Percentiles rank a stretch among this genome's conserved stretches.
Evolutionary conservation across 805 yeast genomes (phyloP).

Genomic region (Metschnikowia noctiluminum): DNA sequence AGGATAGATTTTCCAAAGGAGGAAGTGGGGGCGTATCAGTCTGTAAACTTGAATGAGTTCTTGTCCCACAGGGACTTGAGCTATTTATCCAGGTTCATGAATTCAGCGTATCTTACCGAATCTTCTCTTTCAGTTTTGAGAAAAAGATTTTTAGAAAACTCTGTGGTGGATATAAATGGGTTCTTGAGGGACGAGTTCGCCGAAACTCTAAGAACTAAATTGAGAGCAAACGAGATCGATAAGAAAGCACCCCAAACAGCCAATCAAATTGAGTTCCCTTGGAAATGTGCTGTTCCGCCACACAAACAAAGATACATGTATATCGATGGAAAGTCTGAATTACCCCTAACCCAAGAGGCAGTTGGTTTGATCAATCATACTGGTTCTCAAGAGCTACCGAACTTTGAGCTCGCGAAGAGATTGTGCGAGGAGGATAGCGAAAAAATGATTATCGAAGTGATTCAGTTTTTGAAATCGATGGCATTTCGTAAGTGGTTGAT

Average conservation of each 20-base stretch:
- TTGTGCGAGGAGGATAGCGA: conserved; percentile 26
- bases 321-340: conserved; percentile 58
- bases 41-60: conserved; percentile 3
- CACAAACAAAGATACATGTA: conserved; percentile 88
- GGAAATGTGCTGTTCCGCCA: conserved; percentile 92
- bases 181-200: conserved; percentile 61
- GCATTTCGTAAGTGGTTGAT: conserved; percentile 70
- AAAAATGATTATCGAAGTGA: conserved; percentile 48
- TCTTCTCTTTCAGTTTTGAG: conserved; percentile 40
- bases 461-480: conserved; percentile 54
- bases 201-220: conserved; percentile 37
- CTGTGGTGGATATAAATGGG: conserved; percentile 62
- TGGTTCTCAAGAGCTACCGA: conserved; percentile 53
- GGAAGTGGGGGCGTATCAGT: conserved; percentile 34
- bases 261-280: conserved; percentile 60
- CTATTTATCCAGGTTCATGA: conserved; percentile 54
- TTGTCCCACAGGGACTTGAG: conserved; percentile 38
- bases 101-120: conserved; percentile 43
- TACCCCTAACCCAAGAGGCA: conserved; percentile 29
- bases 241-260: conserved; percentile 55
- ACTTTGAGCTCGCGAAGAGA: conserved; percentile 42
- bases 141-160: conserved; percentile 58
- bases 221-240: conserved; percentile 61
- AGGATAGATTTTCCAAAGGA: conserved; percentile 41
- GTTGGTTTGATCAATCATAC: conserved; percentile 30